Evolutionary conservation across 495 filamentous ascomycete species (phyloP).

Genomic region (Geopyxis carbonaria): DNA sequence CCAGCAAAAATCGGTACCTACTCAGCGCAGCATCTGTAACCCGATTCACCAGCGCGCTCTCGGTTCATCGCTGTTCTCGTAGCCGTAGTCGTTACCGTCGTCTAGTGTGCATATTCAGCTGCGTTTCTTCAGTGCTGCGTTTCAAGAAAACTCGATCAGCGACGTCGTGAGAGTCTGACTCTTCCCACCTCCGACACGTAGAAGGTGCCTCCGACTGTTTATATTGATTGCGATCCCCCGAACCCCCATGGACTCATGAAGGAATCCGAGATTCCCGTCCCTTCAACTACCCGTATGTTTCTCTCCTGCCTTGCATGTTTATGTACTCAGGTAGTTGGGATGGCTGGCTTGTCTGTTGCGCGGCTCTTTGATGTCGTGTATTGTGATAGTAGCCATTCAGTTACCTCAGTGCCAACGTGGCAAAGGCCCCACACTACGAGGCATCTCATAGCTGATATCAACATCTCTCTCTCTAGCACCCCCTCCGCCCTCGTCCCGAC

Average conservation of each 20-base stretch:
- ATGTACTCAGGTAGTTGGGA: conserved; percentile 8
- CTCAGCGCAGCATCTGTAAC: neutral
- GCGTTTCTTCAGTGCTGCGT: no score
- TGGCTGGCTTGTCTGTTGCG: conserved; percentile 5
- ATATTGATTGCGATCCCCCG: conserved; percentile 3
- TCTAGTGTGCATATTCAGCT: no score
- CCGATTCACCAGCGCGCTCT: conserved; percentile 6
- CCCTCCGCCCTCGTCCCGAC: conserved; percentile 20
- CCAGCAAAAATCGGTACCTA: neutral
- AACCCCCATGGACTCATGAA: conserved; percentile 26
- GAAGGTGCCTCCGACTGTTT: conserved; percentile 1
- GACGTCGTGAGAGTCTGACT: no score
- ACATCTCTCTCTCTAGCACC: conserved; percentile 19
- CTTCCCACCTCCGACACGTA: no score
- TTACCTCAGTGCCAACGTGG: no score
- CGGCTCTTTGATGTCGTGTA: neutral
- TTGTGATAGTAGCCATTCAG: no score
- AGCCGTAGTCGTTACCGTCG: no score
- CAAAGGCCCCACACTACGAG: neutral
- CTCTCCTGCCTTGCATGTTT: conserved; percentile 9
- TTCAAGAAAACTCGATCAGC: no score
- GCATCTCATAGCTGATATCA: conserved; percentile 19
- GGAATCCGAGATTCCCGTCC: conserved; percentile 22
- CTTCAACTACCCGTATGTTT: conserved; percentile 19
- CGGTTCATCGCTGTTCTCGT: no score